phyloP scores from a whole-genome alignment of 1,284 basidiomycete species.

The Trametes hirsuta region DNA sequence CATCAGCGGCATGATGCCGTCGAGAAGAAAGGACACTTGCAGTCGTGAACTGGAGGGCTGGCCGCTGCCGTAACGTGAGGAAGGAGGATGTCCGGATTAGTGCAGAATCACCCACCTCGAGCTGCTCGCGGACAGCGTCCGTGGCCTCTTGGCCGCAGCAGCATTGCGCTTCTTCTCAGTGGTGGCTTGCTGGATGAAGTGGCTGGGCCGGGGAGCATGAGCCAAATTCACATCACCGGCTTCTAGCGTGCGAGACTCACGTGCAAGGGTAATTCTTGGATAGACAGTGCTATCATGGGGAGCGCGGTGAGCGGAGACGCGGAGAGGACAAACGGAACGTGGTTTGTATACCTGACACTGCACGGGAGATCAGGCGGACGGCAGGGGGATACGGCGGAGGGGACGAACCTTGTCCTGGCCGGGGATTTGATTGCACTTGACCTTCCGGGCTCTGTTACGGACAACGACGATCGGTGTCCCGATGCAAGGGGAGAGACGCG shows the following conservation, averaged over 20 bases:
- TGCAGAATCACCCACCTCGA: slow-evolving; percentile 43
- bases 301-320: slow-evolving; percentile 4
- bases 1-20: slow-evolving; percentile 19
- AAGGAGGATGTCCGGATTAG: slow-evolving; percentile 5
- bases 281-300: slow-evolving; percentile 63
- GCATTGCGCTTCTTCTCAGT: slow-evolving; percentile 76
- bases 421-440: slow-evolving; percentile 78
- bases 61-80: slow-evolving; percentile 24
- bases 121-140: slow-evolving; percentile 53
- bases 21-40: slow-evolving; percentile 23
- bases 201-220: slow-evolving; percentile 46
- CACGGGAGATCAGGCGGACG: slow-evolving; percentile 6
- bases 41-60: slow-evolving; percentile 22
- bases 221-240: slow-evolving; percentile 17
- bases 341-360: slow-evolving; percentile 55
- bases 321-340: background rate
- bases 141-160: slow-evolving; percentile 57
- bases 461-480: slow-evolving; percentile 24
- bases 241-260: slow-evolving; percentile 45
- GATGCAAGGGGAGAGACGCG: slow-evolving; percentile 1
- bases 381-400: slow-evolving; percentile 15
- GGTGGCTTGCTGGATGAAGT: slow-evolving; percentile 79
- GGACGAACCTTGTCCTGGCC: slow-evolving; percentile 74
- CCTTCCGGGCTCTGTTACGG: slow-evolving; percentile 68
- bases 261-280: slow-evolving; percentile 86